Percentiles rank a stretch among this genome's conserved stretches.
Conservation (phyloP, 495 filamentous ascomycete genomes). For the Penicillium desertorum region DNA sequence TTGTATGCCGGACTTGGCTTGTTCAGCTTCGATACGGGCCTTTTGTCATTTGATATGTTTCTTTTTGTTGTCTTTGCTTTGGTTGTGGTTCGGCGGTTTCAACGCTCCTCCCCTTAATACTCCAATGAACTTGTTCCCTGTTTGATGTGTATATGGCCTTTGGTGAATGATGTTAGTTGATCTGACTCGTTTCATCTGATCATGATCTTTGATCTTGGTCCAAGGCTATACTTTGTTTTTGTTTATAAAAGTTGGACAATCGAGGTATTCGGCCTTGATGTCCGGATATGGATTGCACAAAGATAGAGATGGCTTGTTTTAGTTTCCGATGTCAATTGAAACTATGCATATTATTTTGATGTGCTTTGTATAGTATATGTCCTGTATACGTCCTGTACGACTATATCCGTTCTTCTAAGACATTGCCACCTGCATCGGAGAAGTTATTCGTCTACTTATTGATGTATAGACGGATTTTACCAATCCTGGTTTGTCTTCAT, state of each 20-base stretch:
- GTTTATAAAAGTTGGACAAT: slow-evolving; percentile 5
- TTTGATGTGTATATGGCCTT: slow-evolving; percentile 1
- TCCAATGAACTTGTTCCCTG: slow-evolving; percentile 12
- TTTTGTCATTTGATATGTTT: neutral
- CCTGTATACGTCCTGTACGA: neutral
- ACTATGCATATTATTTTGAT: neutral
- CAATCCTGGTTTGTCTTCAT: too few relatives aligned
- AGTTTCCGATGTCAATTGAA: neutral
- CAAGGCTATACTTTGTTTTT: neutral
- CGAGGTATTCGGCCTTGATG: neutral
- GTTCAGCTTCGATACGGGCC: neutral
- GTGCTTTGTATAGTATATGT: neutral
- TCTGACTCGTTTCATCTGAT: neutral
- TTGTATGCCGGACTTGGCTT: neutral
- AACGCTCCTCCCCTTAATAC: slow-evolving; percentile 10
- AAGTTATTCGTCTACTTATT: too few relatives aligned
- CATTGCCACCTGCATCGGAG: too few relatives aligned
- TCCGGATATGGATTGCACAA: neutral
- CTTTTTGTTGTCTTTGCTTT: neutral
- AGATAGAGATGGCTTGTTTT: neutral
- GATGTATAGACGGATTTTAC: too few relatives aligned
- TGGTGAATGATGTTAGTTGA: neutral
- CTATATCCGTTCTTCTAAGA: too few relatives aligned
- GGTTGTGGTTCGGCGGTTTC: slow-evolving; percentile 6
- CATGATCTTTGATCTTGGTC: neutral